Conservation (phyloP, 2,329 filamentous ascomycete species). For the Emericellopsis cladophorae region DNA sequence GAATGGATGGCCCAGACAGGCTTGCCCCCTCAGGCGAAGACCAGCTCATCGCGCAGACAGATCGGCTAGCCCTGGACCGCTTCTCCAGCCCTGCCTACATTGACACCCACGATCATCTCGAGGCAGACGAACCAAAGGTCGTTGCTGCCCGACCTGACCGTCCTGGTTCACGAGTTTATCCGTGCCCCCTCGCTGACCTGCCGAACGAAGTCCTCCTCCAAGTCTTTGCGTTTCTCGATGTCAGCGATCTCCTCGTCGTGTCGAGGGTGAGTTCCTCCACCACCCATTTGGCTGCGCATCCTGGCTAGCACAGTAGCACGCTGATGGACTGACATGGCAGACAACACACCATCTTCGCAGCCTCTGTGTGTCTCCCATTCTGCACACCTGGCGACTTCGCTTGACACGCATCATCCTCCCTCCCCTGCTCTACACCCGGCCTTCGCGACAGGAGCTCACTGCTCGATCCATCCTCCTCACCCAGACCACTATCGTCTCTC, state of each 20-base stretch:
- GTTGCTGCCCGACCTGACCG: not conserved
- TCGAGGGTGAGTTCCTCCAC: constrained; percentile 35
- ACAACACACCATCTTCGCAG: constrained; percentile 48
- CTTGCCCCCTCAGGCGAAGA: constrained; percentile 11
- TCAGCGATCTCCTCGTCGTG: constrained; percentile 39
- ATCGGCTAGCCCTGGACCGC: constrained; percentile 11
- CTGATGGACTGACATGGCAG: constrained; percentile 19
- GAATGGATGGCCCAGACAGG: not conserved
- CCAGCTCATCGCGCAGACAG: constrained; percentile 20
- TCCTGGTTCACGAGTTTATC: not conserved
- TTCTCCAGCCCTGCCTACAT: not conserved
- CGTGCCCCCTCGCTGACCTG: constrained; percentile 13
- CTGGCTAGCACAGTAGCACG: too few relatives aligned
- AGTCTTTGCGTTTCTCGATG: constrained; percentile 42
- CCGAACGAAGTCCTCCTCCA: constrained; percentile 45
- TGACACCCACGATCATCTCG: not conserved
- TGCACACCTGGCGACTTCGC: constrained; percentile 50
- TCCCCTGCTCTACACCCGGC: constrained; percentile 41
- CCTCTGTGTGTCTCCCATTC: constrained; percentile 50
- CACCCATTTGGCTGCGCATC: not conserved
- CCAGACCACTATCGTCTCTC: constrained; percentile 50
- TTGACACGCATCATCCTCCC: constrained; percentile 40
- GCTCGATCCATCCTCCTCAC: constrained; percentile 54
- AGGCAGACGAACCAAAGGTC: not conserved
- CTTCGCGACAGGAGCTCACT: constrained; percentile 49